These are phyloP conservation scores for Cyberlindnera xishuangbannaensis DNA, from an alignment of 805 yeast genomes.

Conservation along the genomic window DNA sequence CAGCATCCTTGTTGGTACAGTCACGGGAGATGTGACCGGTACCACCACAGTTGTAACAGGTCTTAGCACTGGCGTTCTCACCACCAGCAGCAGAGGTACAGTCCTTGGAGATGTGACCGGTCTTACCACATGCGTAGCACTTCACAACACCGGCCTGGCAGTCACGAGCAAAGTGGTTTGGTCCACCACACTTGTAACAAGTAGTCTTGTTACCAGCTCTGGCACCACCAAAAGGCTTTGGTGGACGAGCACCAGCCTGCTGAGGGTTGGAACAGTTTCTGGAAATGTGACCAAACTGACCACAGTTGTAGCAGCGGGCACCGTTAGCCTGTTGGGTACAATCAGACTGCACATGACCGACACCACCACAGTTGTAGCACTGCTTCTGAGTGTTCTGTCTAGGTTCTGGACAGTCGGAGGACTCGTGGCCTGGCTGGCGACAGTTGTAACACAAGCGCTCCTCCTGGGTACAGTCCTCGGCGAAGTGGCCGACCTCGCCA, in stretches of 20 bases:
- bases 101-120: conserved; percentile 85
- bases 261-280: conserved; percentile 60
- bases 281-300: conserved; percentile 76
- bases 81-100: conserved; percentile 54
- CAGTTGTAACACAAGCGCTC: conserved; percentile 92
- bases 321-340: conserved; percentile 55
- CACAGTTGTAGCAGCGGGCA: conserved; percentile 76
- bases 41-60: conserved; percentile 43
- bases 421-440: conserved; percentile 84
- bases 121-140: conserved; percentile 90
- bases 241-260: conserved; percentile 16
- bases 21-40: conserved; percentile 86
- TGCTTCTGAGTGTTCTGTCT: conserved; percentile 80
- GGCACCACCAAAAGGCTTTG: conserved; percentile 9
- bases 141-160: conserved; percentile 66
- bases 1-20: conserved; percentile 34
- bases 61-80: conserved; percentile 27
- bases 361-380: conserved; percentile 89
- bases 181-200: conserved; percentile 89
- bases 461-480: conserved; percentile 78
- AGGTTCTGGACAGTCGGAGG: conserved; percentile 83
- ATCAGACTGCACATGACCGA: conserved; percentile 84
- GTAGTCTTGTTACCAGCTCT: conserved; percentile 33
- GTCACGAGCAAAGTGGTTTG: conserved; percentile 90
- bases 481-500: conserved; percentile 88